Evolutionary conservation across 768 basidiomycete genomes (phyloP), one percentile per base, ranked within the genome.

Genomic region (Boletus sp.): DNA sequence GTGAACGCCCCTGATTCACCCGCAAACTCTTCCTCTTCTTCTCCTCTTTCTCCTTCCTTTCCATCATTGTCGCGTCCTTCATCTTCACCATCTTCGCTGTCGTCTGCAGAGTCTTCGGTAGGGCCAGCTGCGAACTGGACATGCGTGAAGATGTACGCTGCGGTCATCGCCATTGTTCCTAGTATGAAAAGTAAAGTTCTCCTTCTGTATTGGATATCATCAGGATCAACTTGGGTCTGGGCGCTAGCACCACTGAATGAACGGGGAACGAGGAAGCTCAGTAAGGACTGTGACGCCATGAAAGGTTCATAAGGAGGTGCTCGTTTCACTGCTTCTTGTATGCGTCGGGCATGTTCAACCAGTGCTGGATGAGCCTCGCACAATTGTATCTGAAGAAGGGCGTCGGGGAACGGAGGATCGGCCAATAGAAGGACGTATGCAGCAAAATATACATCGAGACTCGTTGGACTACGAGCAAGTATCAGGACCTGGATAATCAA

Each of bases 391-490:
- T 79, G 75, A 8, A 92, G 57, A 15, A 83, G 65, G 3, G 81
- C 70, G 58, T 90, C 83, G 1, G 87, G 83, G 52, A 84, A 85
- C 35, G 82, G 79, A 6, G 84, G 79, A 42, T 78, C 69, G 4
- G 77, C 56, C 4, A 91, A 70, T 32, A 90, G 73, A 32, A 89
- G 75, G 27, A 86, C 73, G 57, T 90, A 86, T 7, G 88, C 80
- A 17, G 90, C 86, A 19, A 91, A 70, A 35, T 82, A 65, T 23
- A 87, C 66, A 56, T 93, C 90, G 17, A 90, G 67, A 5, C 79
- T 77, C 1, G 85, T 82, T 13, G 79, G 78, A 43, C 89, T 92
- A 50, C 19, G 34, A 21, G 5, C 15, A 23, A 37, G 23, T 17
- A 40, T 56, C 21, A 41, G 48, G 34, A 32, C 47, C 39, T 5